phyloP scores from a whole-genome alignment of 768 basidiomycete genomes.

The Sarcodon aspratus region DNA sequence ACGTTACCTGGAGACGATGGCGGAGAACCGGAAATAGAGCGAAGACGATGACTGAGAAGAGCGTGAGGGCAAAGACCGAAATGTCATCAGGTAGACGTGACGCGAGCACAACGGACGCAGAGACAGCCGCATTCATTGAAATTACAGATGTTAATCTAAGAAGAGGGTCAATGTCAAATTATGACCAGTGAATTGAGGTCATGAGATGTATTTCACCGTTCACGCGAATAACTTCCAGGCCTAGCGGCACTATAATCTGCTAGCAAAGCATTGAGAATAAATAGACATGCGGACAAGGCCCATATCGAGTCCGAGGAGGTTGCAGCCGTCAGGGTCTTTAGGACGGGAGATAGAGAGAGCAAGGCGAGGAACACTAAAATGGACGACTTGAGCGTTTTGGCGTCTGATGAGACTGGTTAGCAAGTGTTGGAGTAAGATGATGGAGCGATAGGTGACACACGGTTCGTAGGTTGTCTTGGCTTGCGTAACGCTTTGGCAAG shows the following conservation, averaged over 20 bases:
- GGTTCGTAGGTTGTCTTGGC: constrained; percentile 17
- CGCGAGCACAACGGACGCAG: constrained; percentile 86
- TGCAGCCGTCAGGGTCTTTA: constrained; percentile 86
- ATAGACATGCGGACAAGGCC: constrained; percentile 82
- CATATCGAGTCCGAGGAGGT: constrained; percentile 97
- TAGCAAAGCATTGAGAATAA: constrained; percentile 70
- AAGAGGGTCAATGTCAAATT: constrained; percentile 3
- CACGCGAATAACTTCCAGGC: constrained; percentile 33
- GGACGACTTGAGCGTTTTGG: constrained; percentile 68
- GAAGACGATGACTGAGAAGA: constrained; percentile 76
- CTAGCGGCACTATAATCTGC: constrained; percentile 65
- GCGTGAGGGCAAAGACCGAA: constrained; percentile 80
- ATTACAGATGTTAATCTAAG: constrained; percentile 69
- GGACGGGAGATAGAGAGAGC: constrained; percentile 82
- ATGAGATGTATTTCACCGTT: constrained; percentile 33
- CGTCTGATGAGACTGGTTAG: constrained; percentile 29
- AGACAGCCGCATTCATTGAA: constrained; percentile 87
- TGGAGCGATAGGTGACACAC: constrained; percentile 13
- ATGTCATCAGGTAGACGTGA: constrained; percentile 77
- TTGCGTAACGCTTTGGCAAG: constrained; percentile 6
- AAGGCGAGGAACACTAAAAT: constrained; percentile 82
- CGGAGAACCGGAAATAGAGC: constrained; percentile 77
- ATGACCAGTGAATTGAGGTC: constrained; percentile 2
- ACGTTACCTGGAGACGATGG: constrained; percentile 53
- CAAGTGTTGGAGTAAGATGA: neutral